Conservation (phyloP, 2,329 filamentous ascomycete genomes). For the Claviceps pazoutovae region DNA sequence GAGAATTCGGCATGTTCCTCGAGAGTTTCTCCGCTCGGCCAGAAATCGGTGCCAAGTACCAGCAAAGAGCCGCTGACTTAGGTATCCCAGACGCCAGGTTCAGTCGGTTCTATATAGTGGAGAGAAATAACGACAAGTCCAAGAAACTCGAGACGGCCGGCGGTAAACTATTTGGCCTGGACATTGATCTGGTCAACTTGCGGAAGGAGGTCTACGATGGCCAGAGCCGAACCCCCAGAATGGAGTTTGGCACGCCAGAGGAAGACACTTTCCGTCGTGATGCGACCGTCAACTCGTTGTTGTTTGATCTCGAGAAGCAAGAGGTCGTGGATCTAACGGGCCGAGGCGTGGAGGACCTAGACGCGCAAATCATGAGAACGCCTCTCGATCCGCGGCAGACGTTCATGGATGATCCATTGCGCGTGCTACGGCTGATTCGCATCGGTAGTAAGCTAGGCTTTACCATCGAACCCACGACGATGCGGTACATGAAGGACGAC, state of each 20-base stretch:
- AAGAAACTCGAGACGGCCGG: conserved; percentile 10
- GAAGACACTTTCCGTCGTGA: conserved; percentile 9
- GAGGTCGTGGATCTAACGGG: conserved; percentile 9
- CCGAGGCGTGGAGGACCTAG: conserved; percentile 5
- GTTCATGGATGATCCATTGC: conserved; percentile 10
- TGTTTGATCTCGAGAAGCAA: conserved; percentile 8
- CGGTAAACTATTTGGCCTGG: conserved; percentile 8
- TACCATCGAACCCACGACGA: conserved; percentile 1
- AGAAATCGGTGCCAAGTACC: conserved; percentile 1
- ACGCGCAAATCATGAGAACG: conserved; percentile 7
- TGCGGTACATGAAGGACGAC: conserved; percentile 2
- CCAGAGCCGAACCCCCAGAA: conserved; percentile 7
- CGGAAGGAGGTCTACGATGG: conserved; percentile 9
- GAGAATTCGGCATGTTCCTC: conserved; percentile 6
- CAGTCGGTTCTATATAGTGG: conserved; percentile 5
- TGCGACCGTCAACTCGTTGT: conserved; percentile 8
- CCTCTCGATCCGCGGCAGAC: conserved; percentile 8
- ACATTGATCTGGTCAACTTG: conserved; percentile 10
- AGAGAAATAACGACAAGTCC: conserved; percentile 6
- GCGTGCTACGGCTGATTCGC: conserved; percentile 7
- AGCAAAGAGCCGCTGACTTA: conserved; percentile 2
- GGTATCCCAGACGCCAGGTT: conserved; percentile 3
- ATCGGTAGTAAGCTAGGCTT: conserved; percentile 7
- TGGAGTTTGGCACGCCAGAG: conserved; percentile 9
- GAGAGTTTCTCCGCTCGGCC: conserved; percentile 3